Conservation (phyloP, 2,329 filamentous ascomycete species). For the Ophioceras dolichostomum region DNA sequence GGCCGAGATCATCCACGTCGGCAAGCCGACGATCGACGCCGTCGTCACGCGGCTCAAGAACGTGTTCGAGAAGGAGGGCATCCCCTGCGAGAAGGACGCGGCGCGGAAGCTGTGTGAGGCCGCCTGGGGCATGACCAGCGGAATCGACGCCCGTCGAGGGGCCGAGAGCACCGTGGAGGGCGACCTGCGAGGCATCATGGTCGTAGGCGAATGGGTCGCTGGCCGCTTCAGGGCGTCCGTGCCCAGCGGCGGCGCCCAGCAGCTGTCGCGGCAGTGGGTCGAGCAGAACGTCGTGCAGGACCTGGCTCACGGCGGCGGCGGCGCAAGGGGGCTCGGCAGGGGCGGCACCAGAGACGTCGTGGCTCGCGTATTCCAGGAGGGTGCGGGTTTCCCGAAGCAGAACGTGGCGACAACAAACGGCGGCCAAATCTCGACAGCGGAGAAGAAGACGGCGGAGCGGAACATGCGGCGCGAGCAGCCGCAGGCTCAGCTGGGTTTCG, state of each 20-base stretch:
- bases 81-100: constrained; percentile 79
- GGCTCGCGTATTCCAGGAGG: constrained; percentile 65
- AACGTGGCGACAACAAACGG: constrained; percentile 14
- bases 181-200: constrained; percentile 73
- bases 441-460: too few species aligned
- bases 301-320: constrained; percentile 57
- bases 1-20: constrained; percentile 85
- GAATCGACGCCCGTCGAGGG: constrained; percentile 56
- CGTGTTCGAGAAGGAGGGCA: constrained; percentile 81
- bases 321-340: constrained; percentile 57
- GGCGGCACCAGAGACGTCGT: constrained; percentile 66
- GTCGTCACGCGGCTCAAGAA: constrained; percentile 70
- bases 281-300: constrained; percentile 59
- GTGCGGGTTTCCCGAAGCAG: constrained; percentile 61
- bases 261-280: constrained; percentile 64
- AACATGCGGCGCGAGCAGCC: constrained; percentile 41
- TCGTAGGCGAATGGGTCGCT: constrained; percentile 79
- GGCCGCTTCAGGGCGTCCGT: constrained; percentile 47
- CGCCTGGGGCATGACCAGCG: constrained; percentile 65
- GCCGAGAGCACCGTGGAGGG: constrained; percentile 57
- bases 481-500: constrained; percentile 52
- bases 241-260: constrained; percentile 20
- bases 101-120: constrained; percentile 75
- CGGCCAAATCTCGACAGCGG: too few species aligned
- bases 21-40: constrained; percentile 77